Percentiles rank a stretch among this genome's conserved stretches.
These are phyloP conservation scores for Aspergillus brasiliensis DNA, from an alignment of 2,329 filamentous ascomycete species.

Conservation along the genomic window DNA sequence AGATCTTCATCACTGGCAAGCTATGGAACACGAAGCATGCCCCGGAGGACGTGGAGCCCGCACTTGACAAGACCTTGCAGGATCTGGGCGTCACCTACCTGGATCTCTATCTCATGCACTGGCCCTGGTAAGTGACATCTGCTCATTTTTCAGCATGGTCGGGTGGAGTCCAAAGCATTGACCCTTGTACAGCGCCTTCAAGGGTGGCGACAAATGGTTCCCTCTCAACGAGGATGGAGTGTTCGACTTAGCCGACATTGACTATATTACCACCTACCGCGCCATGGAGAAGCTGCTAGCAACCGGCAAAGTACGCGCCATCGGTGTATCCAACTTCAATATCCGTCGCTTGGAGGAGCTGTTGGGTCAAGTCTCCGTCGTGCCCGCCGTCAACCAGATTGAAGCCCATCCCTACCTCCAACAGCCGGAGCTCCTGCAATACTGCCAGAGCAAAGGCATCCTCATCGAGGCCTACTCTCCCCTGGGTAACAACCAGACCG, in stretches of 20 bases:
- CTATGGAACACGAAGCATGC: constrained; percentile 76
- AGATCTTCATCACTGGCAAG: constrained; percentile 78
- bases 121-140: constrained; percentile 24
- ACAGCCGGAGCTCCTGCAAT: constrained; percentile 17
- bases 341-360: constrained; percentile 74
- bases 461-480: constrained; percentile 53
- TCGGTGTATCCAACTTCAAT: constrained; percentile 74
- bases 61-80: constrained; percentile 61
- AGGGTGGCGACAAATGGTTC: constrained; percentile 26
- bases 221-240: constrained; percentile 25
- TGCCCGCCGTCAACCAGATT: constrained; percentile 71
- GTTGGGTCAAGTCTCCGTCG: constrained; percentile 65
- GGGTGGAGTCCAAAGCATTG: not conserved
- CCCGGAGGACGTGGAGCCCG: constrained; percentile 63
- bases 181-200: constrained; percentile 20
- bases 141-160: not conserved
- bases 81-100: constrained; percentile 48
- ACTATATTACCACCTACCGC: constrained; percentile 51
- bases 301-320: constrained; percentile 64
- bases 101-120: constrained; percentile 1
- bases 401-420: constrained; percentile 17
- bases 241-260: constrained; percentile 24
- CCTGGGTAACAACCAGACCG: constrained; percentile 52
- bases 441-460: not conserved
- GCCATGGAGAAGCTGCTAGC: constrained; percentile 59